These are phyloP conservation scores for Hypoxylon lienhwacheense DNA, from an alignment of 495 filamentous ascomycete genomes.

Conservation along the genomic window DNA sequence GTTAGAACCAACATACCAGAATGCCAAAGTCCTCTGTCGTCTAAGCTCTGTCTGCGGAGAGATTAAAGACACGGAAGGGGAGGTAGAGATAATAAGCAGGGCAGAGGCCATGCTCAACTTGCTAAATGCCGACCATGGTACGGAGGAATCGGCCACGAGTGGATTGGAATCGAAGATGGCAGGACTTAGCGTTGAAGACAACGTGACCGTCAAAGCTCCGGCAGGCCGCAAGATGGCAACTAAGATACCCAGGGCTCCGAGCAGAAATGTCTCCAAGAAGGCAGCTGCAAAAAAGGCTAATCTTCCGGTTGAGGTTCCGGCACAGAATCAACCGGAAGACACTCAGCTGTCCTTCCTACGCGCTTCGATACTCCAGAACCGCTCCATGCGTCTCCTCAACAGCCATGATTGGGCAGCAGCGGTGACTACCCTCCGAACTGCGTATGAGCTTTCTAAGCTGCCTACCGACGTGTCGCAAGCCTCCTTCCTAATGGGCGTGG, in stretches of 20 bases:
- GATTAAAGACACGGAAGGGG: slow-evolving; percentile 43
- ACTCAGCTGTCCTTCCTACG: slow-evolving; percentile 59
- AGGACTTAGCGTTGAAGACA: slow-evolving; percentile 47
- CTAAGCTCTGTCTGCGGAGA: slow-evolving; percentile 49
- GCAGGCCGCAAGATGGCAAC: slow-evolving; percentile 24
- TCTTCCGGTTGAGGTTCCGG: slow-evolving; percentile 31
- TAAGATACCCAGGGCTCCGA: slow-evolving; percentile 28
- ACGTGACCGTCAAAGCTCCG: slow-evolving; percentile 28
- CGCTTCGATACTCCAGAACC: slow-evolving; percentile 64
- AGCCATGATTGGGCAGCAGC: slow-evolving; percentile 60
- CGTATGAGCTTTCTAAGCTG: slow-evolving; percentile 46
- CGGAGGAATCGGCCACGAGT: background rate
- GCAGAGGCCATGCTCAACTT: slow-evolving; percentile 45
- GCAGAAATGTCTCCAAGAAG: slow-evolving; percentile 35
- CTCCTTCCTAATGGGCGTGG: slow-evolving; percentile 60
- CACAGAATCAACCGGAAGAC: slow-evolving; percentile 47
- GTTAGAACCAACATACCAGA: slow-evolving; percentile 51
- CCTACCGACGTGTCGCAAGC: slow-evolving; percentile 47
- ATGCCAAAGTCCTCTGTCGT: slow-evolving; percentile 46
- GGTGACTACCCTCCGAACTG: slow-evolving; percentile 52
- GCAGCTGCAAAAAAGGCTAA: slow-evolving; percentile 31
- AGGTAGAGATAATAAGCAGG: slow-evolving; percentile 40
- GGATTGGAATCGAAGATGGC: slow-evolving; percentile 54
- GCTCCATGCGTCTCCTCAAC: slow-evolving; percentile 58
- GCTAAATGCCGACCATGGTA: slow-evolving; percentile 25